Evolutionary conservation across 2,329 filamentous ascomycete species (phyloP).

Genomic region (Orbilia ellipsospora): DNA sequence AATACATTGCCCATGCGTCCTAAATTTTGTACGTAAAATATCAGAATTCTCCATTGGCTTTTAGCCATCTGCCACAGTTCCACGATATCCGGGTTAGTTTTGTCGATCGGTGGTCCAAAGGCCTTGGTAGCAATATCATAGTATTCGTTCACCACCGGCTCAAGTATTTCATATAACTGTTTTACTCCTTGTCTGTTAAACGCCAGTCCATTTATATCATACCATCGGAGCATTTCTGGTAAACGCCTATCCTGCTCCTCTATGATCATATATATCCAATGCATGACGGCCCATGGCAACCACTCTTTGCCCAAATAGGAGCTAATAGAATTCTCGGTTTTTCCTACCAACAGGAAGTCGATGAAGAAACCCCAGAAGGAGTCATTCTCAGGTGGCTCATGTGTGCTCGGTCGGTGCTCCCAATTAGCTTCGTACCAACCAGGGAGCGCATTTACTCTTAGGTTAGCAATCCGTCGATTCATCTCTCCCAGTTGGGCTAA

Average conservation of each 20-base stretch:
- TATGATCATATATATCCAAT: background rate
- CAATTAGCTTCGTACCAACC: background rate
- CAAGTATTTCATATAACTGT: background rate
- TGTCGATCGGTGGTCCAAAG: constrained; percentile 1
- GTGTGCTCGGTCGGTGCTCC: background rate
- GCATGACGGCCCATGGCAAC: background rate
- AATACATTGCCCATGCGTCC: background rate
- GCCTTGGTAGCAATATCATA: background rate
- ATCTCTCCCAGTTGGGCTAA: background rate
- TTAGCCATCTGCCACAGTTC: constrained; percentile 3
- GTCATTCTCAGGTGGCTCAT: background rate
- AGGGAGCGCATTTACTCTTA: background rate
- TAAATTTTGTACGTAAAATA: background rate
- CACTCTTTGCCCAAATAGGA: background rate
- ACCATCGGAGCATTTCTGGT: background rate
- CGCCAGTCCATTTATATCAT: constrained; percentile 5
- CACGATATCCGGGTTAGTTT: constrained; percentile 4
- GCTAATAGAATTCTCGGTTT: background rate
- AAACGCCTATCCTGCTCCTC: background rate
- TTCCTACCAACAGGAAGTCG: constrained; percentile 1
- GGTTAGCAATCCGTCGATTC: background rate
- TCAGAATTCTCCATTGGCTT: background rate
- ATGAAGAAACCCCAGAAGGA: background rate
- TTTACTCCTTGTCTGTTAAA: background rate
- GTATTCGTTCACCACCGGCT: background rate